Evolutionary conservation across 805 yeast genomes (phyloP), one percentile per base, ranked within the genome.

Genomic region (Jamesozyma hellenica): DNA sequence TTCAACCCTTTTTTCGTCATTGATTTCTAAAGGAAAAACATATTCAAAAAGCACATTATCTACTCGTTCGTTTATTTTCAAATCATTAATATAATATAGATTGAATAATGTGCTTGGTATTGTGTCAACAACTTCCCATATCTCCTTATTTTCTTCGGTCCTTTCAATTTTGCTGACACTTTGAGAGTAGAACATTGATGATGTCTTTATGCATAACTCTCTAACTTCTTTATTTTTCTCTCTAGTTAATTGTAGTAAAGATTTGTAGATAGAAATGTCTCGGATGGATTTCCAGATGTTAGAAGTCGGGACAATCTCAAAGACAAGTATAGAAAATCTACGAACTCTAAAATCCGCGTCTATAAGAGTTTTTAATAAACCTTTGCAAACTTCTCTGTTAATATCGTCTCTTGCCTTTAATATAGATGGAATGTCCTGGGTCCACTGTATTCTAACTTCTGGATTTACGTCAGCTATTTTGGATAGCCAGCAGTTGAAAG

Each of bases 321-420:
- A 55, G 0, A 77, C 66, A 33, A 60, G 55, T 42, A 84, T 75
- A 0, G 92, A 75, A 1, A 70, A 60, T 27, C 74, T 63, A 47
- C 96, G 69, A 2, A 85, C 94, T 29, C 66, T 70, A 42, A 81
- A 90, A 50, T 83, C 86, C 0, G 78, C 64, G 60, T 87, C 96
- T 29, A 82, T 67, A 19, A 87, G 64, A 28, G 88, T 77, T 49
- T 81, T 81, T 14, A 75, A 64, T 10, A 84, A 49, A 1, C 88
- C 83, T 42, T 66, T 69, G 4, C 68, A 60, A 2, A 78, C 61
- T 35, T 80, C 87, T 0, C 60, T 50, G 1, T 71, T 62, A 1
- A 72, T 56, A 42, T 74, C 78, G 15, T 58, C 54, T 44, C 77
- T 66, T 4, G 56, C 44, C 4, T 55, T 50, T 2, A 85, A 44